Evolutionary conservation across 768 basidiomycete species (phyloP), one percentile per base, ranked within the genome.

Genomic region (Epithele typhae): DNA sequence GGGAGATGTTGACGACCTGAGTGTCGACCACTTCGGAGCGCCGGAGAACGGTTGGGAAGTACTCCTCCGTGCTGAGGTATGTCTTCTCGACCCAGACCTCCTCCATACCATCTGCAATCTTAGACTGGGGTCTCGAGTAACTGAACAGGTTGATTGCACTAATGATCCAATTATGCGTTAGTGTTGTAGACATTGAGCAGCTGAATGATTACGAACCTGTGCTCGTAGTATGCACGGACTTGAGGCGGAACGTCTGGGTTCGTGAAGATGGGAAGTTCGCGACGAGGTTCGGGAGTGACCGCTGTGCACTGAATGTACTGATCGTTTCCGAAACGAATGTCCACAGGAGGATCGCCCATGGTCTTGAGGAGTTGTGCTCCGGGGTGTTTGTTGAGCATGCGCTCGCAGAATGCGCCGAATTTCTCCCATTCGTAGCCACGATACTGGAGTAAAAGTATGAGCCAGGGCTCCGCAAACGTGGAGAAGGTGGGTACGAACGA

Each of bases 341-440:
- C 89, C 7, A 84, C 83, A 11, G 84, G 75, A 3, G 93, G 90
- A 39, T 94, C 87, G 17, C 84, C 80, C 27, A 76, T 71, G 1
- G 70, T 73, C 60, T 84, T 88, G 38, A 95, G 67, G 9, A 96
- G 65, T 47, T 86, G 86, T 4, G 93, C 89, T 18, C 82, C 82
- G 3, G 89, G 84, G 65, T 92, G 89, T 62, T 94, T 95, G 64
- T 82, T 85, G 44, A 93, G 79, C 82, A 96, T 88, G 30, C 87
- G 74, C 64, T 97, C 92, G 66, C 90, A 91, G 70, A 88, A 92
- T 3, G 86, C 79, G 6, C 84, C 84, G 51, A 83, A 92, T 59
- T 90, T 93, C 68, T 98, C 94, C 92, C 89, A 92, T 59, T 92
- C 92, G 59, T 83, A 88, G 1, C 93, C 95, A 37, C 95, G 90